Evolutionary conservation across 2,329 filamentous ascomycete species (phyloP).

Genomic region (Microdochium trichocladiopsis): DNA sequence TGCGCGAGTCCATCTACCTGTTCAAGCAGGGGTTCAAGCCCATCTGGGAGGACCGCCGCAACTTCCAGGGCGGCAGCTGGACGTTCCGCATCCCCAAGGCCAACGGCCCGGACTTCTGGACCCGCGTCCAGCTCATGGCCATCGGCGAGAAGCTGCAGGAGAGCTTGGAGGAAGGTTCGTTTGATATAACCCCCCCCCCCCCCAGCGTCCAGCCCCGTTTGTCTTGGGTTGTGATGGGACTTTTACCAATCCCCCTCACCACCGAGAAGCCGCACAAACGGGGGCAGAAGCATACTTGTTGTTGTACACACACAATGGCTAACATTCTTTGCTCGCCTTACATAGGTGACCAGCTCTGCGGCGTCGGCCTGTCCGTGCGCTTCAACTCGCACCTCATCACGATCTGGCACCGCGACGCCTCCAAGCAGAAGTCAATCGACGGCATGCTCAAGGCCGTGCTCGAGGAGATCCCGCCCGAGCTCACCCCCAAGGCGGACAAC

Average conservation of each 20-base stretch:
- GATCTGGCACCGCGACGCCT: conserved; percentile 87
- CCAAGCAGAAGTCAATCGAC: conserved; percentile 72
- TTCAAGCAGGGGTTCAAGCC: conserved; percentile 74
- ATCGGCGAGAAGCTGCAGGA: conserved; percentile 76
- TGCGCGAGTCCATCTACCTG: conserved; percentile 71
- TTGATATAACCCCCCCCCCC: background rate
- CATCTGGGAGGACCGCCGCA: conserved; percentile 81
- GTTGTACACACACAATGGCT: background rate
- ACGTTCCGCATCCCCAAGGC: conserved; percentile 84
- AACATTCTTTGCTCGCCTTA: background rate
- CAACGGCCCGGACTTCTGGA: conserved; percentile 69
- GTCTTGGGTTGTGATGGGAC: background rate
- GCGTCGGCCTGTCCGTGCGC: conserved; percentile 78
- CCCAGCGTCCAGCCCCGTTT: background rate
- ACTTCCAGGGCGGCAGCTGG: conserved; percentile 81
- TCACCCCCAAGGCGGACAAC: conserved; percentile 63
- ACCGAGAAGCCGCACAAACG: background rate
- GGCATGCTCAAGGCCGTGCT: conserved; percentile 67
- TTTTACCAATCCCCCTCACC: background rate
- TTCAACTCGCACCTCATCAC: conserved; percentile 86
- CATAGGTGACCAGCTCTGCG: conserved; percentile 78
- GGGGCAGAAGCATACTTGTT: background rate
- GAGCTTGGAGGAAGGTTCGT: conserved; percentile 62
- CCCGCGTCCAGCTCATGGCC: conserved; percentile 71
- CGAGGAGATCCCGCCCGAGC: conserved; percentile 63